phyloP scores from a whole-genome alignment of 1,284 basidiomycete genomes.

The Ganoderma sp. region DNA sequence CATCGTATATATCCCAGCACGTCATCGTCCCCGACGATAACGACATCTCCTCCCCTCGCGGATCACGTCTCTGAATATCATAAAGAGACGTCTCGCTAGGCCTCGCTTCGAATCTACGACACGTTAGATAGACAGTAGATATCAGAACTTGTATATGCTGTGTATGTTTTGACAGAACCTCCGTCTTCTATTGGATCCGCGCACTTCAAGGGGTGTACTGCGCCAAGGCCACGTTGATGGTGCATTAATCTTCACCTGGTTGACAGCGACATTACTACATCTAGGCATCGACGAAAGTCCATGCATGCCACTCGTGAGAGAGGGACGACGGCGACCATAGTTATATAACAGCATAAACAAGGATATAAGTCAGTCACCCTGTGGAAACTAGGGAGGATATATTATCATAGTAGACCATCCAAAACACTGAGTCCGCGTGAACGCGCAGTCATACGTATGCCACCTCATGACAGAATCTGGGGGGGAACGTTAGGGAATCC shows the following conservation, averaged over 20 bases:
- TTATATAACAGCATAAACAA: slow-evolving; percentile 17
- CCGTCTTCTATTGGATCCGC: background rate
- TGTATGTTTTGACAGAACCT: background rate
- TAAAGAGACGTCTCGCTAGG: background rate
- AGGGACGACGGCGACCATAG: slow-evolving; percentile 6
- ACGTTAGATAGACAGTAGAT: background rate
- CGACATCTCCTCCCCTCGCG: slow-evolving; percentile 1
- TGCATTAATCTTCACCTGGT: background rate
- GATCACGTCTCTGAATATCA: slow-evolving; percentile 1
- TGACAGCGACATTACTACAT: background rate
- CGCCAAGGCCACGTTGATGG: background rate
- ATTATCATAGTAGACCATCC: slow-evolving; percentile 20
- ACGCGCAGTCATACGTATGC: background rate
- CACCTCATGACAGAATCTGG: slow-evolving; percentile 39
- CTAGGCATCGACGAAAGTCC: background rate
- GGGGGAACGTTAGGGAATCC: slow-evolving; percentile 34
- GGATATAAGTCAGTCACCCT: slow-evolving; percentile 10
- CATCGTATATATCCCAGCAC: slow-evolving; percentile 14
- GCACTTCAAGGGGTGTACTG: background rate
- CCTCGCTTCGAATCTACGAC: slow-evolving; percentile 5
- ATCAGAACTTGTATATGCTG: background rate
- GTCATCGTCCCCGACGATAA: slow-evolving; percentile 8
- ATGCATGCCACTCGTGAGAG: background rate
- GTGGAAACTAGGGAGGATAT: slow-evolving; percentile 6
- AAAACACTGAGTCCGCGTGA: slow-evolving; percentile 4